Base-by-base conservation (phyloP, 2,329 filamentous ascomycete genomes). In the Sclerotinia trifoliorum region DNA sequence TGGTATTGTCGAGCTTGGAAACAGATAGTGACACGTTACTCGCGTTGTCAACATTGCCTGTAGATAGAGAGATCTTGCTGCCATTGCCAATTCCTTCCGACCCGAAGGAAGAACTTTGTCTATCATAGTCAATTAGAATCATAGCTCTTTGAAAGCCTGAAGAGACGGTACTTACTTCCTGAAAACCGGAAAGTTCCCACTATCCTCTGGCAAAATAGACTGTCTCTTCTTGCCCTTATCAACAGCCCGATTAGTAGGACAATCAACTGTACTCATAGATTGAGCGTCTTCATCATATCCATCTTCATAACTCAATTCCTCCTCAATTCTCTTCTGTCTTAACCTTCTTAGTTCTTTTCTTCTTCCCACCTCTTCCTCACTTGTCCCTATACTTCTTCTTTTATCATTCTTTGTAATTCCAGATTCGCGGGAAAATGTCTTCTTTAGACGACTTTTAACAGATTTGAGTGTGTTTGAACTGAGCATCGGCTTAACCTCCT, bases 261-360 rank as follows among this genome's bases (percentile, higher is more conserved):
- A 63, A 17, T 67, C 57, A 1, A 63, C 48, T 10, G 72, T 71
- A 29, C 68, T 64, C 11, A 77, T 17, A 24, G 75, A 76, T 55
- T 74, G 77, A 29, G 76, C 77, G 70, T 78, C 76, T 29, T 78
- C 76, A 24, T 80, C 79, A 58, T 79, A 78, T 13, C 76, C 74
- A 48, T 80, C 77, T 49, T 85, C 84, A 51, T 77, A 81, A 57
- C 83, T 80, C 4, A 88, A 78, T 72, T 88, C 86, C 55, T 86
- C 82, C 70, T 84, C 84, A n/a, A 88, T 87, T 70, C 85, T 81
- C 71, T 82, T 83, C 61, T 84, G 82, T 76, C 85, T 83, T 11
- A 87, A 78, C 26, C 85, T 81, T 71, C 81, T 84, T 66, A 88
- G 76, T 71, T 88, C 85, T 39, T 84, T 85, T 71, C 85, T 81